Conservation (phyloP, 192 early-diverging fungal species). For the Coemansia pectinata region DNA sequence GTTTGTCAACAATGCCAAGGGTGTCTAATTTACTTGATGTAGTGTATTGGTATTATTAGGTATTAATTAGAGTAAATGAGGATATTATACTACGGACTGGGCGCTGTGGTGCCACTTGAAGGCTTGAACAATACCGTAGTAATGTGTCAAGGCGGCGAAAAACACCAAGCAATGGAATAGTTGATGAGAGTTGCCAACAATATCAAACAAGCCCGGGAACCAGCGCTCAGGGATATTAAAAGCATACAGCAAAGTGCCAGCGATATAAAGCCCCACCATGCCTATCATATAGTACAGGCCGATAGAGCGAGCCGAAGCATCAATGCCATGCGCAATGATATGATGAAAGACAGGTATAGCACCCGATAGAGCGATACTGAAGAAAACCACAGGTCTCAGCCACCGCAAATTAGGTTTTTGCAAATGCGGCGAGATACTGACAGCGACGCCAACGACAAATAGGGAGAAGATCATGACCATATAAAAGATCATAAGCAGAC, state of each 20-base stretch:
- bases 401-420: conserved; percentile 74
- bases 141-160: conserved; percentile 75
- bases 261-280: conserved; percentile 75
- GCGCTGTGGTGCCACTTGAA: conserved; percentile 56
- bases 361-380: conserved; percentile 74
- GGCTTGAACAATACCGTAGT: conserved; percentile 68
- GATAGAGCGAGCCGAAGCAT: conserved; percentile 58
- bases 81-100: conserved; percentile 28
- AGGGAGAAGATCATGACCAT: conserved; percentile 61
- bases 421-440: conserved; percentile 66
- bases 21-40: too few relatives aligned
- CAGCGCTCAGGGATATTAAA: conserved; percentile 79
- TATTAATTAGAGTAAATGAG: not conserved
- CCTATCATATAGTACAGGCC: conserved; percentile 64
- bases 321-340: conserved; percentile 69
- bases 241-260: conserved; percentile 87
- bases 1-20: conserved; percentile 65
- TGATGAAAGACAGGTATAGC: conserved; percentile 76
- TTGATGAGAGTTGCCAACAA: conserved; percentile 87
- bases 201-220: conserved; percentile 82
- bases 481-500: conserved; percentile 57
- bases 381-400: conserved; percentile 77
- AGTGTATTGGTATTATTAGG: not conserved
- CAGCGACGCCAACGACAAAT: conserved; percentile 66
- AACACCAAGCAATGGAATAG: conserved; percentile 90